These are phyloP conservation scores for Phanerodontia chrysosporium DNA, from an alignment of 768 basidiomycete genomes.

Conservation along the genomic window DNA sequence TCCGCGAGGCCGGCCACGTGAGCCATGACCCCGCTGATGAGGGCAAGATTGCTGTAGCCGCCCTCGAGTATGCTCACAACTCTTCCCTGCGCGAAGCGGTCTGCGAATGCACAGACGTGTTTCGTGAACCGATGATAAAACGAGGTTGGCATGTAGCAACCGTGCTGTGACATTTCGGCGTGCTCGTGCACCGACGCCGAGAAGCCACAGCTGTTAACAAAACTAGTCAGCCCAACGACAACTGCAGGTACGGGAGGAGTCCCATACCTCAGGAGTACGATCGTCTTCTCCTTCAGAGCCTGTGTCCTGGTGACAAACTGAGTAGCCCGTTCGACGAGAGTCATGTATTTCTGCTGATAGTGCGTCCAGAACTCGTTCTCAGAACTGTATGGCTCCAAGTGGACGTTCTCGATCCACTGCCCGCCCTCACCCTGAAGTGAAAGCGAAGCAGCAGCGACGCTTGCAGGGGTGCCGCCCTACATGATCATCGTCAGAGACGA, in stretches of 20 bases:
- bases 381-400: not conserved
- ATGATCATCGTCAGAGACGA: not conserved
- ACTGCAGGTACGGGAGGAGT: not conserved
- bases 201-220: constrained; percentile 72
- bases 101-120: constrained; percentile 64
- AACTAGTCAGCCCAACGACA: not conserved
- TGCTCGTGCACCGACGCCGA: constrained; percentile 93
- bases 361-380: not conserved
- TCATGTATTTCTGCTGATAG: not conserved
- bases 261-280: constrained; percentile 82
- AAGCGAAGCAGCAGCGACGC: not conserved
- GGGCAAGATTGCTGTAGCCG: constrained; percentile 87
- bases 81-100: constrained; percentile 59
- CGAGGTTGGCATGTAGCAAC: constrained; percentile 68
- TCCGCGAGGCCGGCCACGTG: constrained; percentile 68
- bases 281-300: constrained; percentile 24
- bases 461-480: not conserved
- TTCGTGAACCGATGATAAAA: constrained; percentile 82
- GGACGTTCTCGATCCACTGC: not conserved
- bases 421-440: not conserved
- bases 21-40: constrained; percentile 79
- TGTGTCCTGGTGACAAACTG: not conserved
- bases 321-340: not conserved
- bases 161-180: constrained; percentile 84
- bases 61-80: constrained; percentile 91